Evolutionary conservation across 148 eudicot species (phyloP), one percentile per base, ranked within the genome.

Genomic region (Vaccinium corymbosum): DNA sequence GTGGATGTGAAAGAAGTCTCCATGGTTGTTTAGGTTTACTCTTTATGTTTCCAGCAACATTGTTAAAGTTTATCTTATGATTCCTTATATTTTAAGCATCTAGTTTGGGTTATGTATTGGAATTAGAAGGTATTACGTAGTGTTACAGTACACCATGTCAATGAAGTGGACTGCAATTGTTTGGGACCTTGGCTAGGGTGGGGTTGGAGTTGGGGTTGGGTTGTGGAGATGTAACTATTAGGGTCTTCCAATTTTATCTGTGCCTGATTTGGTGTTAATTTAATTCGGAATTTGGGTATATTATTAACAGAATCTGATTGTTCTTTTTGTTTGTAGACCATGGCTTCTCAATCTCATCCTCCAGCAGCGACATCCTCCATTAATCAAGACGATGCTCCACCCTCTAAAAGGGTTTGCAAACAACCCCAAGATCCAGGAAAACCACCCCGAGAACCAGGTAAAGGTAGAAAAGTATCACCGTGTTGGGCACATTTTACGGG

Each of bases 61-160:
- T 19, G 25, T 20, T 75, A 52, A 46, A 75, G 6, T 8, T 8
- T 46, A 6, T 71, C 16, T 72, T 22, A n/a, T 76, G 79, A 17
- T 77, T 25, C 16, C 20, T 17, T 52, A 1, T 77, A 17, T 42
- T 17, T 14, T 15, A 19, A 20, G 9, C 22, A 27, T 2, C 14
- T 52, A 55, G 46, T 7, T 78, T 9, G 50, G 32, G 20, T 74
- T 35, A 4, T 53, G n/a, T 29, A 53, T 2, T 25, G 80, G 59
- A 25, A 78, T 22, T 13, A 32, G 16, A 52, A 78, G 80, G 61
- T 22, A 78, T 53, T 78, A 29, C 80, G 19, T 6, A 15, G 62
- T 52, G 80, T 77, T 51, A 14, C 56, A 8, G 55, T 46, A n/a
- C n/a, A 77, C 12, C 80, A 77, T 77, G 80, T 53, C 62, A 53